Conservation (phyloP, 768 basidiomycete genomes). For the Tylopilus rubrobrunneus region DNA sequence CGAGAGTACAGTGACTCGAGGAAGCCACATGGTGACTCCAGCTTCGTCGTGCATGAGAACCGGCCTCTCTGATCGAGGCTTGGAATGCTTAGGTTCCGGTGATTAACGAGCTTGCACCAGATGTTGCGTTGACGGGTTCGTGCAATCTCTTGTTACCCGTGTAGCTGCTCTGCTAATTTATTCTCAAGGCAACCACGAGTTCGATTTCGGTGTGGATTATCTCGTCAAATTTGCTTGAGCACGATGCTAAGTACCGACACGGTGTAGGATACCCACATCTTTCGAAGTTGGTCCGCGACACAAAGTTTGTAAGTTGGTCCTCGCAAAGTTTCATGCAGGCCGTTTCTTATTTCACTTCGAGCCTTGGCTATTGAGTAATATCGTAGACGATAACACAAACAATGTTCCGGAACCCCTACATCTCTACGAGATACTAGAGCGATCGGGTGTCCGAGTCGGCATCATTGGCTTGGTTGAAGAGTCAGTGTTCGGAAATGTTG, state of each 20-base stretch:
- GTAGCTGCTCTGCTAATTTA: slow-evolving; percentile 3
- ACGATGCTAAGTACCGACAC: neutral
- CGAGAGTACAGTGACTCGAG: slow-evolving; percentile 84
- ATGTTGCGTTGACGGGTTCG: slow-evolving; percentile 77
- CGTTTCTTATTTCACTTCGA: slow-evolving; percentile 25
- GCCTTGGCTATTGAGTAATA: slow-evolving; percentile 92
- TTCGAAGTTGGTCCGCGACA: slow-evolving; percentile 64
- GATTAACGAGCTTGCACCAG: slow-evolving; percentile 75
- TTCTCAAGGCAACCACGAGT: slow-evolving; percentile 80
- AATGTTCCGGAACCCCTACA: slow-evolving; percentile 56
- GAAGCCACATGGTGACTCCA: slow-evolving; percentile 77
- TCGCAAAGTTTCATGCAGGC: neutral
- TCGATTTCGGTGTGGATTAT: slow-evolving; percentile 66
- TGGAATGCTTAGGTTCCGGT: slow-evolving; percentile 64
- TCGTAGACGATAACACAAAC: slow-evolving; percentile 65
- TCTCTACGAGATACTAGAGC: slow-evolving; percentile 64
- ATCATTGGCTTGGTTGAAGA: slow-evolving; percentile 85
- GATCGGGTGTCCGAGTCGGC: slow-evolving; percentile 68
- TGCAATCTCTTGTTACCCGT: slow-evolving; percentile 1
- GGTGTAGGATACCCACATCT: slow-evolving; percentile 58
- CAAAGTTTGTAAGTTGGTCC: slow-evolving; percentile 58
- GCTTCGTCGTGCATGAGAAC: neutral
- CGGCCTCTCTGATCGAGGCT: neutral
- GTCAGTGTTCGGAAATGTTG: slow-evolving; percentile 36
- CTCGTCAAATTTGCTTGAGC: neutral